A percentile compares a stretch with the other conserved stretches of the same genome.
These are phyloP conservation scores for Cyberlindnera amylophila DNA, from an alignment of 805 yeast species.

Conservation along the genomic window DNA sequence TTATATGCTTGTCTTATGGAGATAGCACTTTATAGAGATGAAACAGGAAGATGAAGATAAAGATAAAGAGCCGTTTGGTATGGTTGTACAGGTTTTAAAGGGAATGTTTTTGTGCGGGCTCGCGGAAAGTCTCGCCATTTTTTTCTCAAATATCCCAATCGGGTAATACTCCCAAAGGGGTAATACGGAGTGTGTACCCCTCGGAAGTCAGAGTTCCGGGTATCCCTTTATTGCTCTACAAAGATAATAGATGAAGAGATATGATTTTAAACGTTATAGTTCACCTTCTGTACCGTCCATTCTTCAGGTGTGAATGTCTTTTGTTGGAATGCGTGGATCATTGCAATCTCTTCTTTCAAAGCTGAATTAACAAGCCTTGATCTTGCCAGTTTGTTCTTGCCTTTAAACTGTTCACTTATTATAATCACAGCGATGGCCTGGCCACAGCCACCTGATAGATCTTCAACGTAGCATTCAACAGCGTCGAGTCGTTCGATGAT, in stretches of 20 bases:
- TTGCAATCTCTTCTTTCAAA: constrained; percentile 77
- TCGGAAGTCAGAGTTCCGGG: too few species aligned
- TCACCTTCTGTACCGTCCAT: constrained; percentile 46
- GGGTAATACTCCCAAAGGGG: too few species aligned
- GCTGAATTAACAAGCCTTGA: constrained; percentile 81
- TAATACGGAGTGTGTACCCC: too few species aligned
- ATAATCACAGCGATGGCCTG: constrained; percentile 94
- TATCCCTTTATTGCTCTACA: too few species aligned
- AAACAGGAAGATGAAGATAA: too few species aligned
- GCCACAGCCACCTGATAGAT: constrained; percentile 85
- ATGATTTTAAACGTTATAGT: constrained; percentile 21
- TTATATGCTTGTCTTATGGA: too few species aligned
- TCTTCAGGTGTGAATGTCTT: constrained; percentile 86
- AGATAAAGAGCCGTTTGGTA: too few species aligned
- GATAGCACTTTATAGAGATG: not conserved
- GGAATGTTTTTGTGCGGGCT: not conserved
- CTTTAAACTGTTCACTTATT: constrained; percentile 67
- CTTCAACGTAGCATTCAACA: constrained; percentile 64
- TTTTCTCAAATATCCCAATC: not conserved
- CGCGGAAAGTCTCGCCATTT: not conserved
- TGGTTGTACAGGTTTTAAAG: too few species aligned
- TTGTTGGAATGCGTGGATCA: constrained; percentile 94
- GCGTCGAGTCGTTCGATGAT: constrained; percentile 60
- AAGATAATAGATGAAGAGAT: too few species aligned
- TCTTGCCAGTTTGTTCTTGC: constrained; percentile 81